These are phyloP conservation scores for Abortiporus biennis DNA, from an alignment of 1,284 basidiomycete species.

Conservation along the genomic window DNA sequence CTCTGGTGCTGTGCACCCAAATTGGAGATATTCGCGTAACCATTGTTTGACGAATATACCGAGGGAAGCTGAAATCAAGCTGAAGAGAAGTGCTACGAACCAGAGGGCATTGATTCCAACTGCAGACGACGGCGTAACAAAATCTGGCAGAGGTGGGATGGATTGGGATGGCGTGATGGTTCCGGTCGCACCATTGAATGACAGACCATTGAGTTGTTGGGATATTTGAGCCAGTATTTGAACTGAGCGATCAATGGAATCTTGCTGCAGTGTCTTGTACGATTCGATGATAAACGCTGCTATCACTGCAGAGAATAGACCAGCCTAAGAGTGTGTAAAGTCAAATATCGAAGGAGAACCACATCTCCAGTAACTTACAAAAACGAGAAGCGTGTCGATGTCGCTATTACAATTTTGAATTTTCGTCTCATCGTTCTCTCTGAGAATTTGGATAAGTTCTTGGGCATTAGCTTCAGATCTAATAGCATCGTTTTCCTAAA, in stretches of 20 bases:
- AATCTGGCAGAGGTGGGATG: neutral
- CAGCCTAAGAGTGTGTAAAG: constrained; percentile 6
- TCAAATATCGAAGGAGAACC: neutral
- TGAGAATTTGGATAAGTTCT: no score
- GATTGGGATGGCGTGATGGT: no score
- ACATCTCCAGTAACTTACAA: neutral
- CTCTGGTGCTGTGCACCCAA: constrained; percentile 3
- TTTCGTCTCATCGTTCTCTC: neutral
- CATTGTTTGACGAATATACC: constrained; percentile 15
- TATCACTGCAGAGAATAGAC: constrained; percentile 10
- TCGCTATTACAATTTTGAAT: neutral
- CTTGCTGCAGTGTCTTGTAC: constrained; percentile 7
- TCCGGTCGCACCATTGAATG: neutral
- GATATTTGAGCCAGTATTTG: constrained; percentile 1
- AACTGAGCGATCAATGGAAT: constrained; percentile 3
- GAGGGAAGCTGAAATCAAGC: constrained; percentile 12
- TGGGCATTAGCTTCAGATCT: no score
- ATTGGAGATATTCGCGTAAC: constrained; percentile 11
- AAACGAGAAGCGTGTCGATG: neutral
- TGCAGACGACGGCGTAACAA: neutral
- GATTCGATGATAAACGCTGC: constrained; percentile 10
- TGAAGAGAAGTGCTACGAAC: constrained; percentile 13
- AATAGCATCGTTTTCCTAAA: no score
- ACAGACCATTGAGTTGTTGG: neutral
- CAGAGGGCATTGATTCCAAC: constrained; percentile 11